Conservation (phyloP, 148 eudicot species). For the Rhododendron mucronatum region DNA sequence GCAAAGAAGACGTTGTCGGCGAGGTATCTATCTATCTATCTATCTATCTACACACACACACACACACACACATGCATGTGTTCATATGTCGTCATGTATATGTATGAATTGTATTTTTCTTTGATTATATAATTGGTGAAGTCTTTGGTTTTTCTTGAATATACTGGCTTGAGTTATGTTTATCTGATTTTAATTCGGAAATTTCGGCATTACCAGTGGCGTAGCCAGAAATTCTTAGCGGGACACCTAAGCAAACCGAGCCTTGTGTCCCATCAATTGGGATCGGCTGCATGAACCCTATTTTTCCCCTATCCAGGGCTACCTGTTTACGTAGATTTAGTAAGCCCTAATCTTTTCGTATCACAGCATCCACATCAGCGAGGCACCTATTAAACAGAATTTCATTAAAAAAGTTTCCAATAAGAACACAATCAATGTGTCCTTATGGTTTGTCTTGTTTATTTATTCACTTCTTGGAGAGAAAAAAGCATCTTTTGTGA, state of each 20-base stretch:
- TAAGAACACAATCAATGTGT: background rate
- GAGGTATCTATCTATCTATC: constrained; percentile 36
- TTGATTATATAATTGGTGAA: background rate
- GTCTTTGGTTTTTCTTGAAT: background rate
- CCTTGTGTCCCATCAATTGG: background rate
- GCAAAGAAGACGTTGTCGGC: constrained; percentile 76
- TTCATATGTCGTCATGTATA: too few species aligned
- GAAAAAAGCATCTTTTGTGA: background rate
- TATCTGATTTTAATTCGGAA: background rate
- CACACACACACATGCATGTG: background rate
- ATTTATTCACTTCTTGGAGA: background rate
- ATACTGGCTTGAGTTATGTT: background rate
- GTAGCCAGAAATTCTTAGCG: background rate
- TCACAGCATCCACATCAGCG: background rate
- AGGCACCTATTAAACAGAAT: background rate
- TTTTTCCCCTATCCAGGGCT: too few species aligned
- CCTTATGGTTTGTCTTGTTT: background rate
- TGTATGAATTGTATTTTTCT: background rate
- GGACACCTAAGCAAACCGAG: background rate
- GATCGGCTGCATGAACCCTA: background rate
- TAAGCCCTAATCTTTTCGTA: background rate
- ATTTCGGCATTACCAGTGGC: background rate
- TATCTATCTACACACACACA: background rate
- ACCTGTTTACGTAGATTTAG: background rate
- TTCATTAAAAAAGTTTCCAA: background rate